phyloP scores from a whole-genome alignment of 352 stramenopile species.

The Phytopythium boreale region DNA sequence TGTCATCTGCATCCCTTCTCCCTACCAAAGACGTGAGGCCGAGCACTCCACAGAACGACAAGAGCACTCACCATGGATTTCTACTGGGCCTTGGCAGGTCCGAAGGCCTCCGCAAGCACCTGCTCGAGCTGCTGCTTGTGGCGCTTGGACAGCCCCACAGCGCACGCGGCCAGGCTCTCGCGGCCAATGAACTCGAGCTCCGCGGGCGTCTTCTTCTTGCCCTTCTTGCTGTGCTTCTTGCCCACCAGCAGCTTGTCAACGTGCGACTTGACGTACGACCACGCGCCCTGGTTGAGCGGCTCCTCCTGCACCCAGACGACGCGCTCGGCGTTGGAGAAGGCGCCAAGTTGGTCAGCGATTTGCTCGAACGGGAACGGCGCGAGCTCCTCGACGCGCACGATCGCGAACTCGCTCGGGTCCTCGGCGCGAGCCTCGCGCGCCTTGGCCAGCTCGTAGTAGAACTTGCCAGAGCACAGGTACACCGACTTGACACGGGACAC shows the following conservation, averaged over 20 bases:
- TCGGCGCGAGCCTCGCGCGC: constrained; percentile 48
- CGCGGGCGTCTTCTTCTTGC: constrained; percentile 12
- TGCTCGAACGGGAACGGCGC: constrained; percentile 84
- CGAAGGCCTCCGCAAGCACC: constrained; percentile 66
- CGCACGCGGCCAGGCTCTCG: constrained; percentile 63
- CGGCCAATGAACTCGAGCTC: constrained; percentile 68
- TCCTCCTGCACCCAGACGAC: constrained; percentile 84
- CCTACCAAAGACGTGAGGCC: neutral
- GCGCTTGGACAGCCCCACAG: constrained; percentile 70
- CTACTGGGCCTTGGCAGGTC: neutral
- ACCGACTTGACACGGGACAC: constrained; percentile 58
- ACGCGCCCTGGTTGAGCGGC: constrained; percentile 77
- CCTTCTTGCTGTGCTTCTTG: constrained; percentile 23
- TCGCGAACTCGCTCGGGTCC: constrained; percentile 47
- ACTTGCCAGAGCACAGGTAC: constrained; percentile 81
- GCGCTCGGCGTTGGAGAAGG: constrained; percentile 62
- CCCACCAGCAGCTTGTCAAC: constrained; percentile 70
- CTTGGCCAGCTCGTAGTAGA: constrained; percentile 84
- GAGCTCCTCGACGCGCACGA: constrained; percentile 79
- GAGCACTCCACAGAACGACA: too few species aligned
- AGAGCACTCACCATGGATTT: neutral
- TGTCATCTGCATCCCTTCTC: too few species aligned
- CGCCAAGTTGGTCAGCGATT: constrained; percentile 45
- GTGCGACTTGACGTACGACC: constrained; percentile 65
- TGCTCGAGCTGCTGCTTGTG: constrained; percentile 61